Base-by-base conservation (phyloP, 164 flowering plant genomes). In the Annona cherimola region DNA sequence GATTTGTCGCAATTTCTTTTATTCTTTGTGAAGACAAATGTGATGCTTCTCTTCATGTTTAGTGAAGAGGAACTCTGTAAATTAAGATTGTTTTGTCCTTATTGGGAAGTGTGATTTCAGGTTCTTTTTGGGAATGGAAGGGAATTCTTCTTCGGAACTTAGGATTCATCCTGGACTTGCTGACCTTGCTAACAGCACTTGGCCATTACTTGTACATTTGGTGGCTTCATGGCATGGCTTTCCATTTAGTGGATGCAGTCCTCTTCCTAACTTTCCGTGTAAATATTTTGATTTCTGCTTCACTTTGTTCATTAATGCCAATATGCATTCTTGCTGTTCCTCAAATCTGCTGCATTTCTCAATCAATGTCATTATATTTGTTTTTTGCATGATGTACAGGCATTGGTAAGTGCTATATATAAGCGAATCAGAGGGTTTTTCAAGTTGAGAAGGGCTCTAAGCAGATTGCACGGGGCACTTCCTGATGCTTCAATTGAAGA, bases 151-250 rank as follows among this genome's bases (percentile, higher is more conserved):
- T 84, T 62, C 83, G 96, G 61, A 90, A 95, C 75, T 68, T 88
- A 75, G 99, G 99, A 1, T 90, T 95, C 84, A 69, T 81, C 70
- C 82, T 95, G 5, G 99, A 95, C 81, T 79, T 95, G 87, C 83
- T 91, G 87, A 89, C 98, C 45, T 79, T 91, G 82, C 75, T 88
- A 57, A 91, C 85, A 95, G 99, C 96, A 65, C 86, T 91, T 65
- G 92, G 92, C 76, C 99, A 95, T 81, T 89, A 93, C 71, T 45
- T 90, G 76, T 81, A 85, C 72, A 89, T 95, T 68, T 95, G 99
- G 99, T 88, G 94, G 93, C 99, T 95, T 78, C 97, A 84, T 81
- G 99, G 99, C 81, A 87, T 93, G 94, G 86, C 95, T n/a, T 91
- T 95, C 81, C 96, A 93, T 81, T 88, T 93, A 64, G 85, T 90